These are phyloP conservation scores for Colletotrichum shisoi DNA, from an alignment of 2,329 filamentous ascomycete genomes.

Conservation along the genomic window DNA sequence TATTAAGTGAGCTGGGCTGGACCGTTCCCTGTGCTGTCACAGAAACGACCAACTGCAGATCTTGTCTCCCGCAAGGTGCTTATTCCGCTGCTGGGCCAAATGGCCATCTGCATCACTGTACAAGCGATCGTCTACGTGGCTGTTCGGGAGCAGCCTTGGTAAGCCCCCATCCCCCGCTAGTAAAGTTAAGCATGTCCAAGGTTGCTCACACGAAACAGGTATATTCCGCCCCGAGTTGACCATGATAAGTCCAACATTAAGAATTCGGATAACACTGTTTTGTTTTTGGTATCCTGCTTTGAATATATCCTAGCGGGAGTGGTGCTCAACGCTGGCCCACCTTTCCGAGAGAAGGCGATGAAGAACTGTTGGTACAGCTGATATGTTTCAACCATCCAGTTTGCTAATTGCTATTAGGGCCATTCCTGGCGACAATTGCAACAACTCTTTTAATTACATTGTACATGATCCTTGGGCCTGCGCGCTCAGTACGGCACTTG, in stretches of 20 bases:
- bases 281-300: slow-evolving; percentile 91
- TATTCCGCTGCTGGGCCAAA: slow-evolving; percentile 87
- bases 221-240: slow-evolving; percentile 79
- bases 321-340: slow-evolving; percentile 87
- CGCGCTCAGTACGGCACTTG: slow-evolving; percentile 70
- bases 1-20: slow-evolving; percentile 87
- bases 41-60: slow-evolving; percentile 88
- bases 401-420: slow-evolving; percentile 61
- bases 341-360: slow-evolving; percentile 81
- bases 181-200: background rate
- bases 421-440: slow-evolving; percentile 81
- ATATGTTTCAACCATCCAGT: slow-evolving; percentile 39
- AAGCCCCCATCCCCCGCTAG: slow-evolving; percentile 42
- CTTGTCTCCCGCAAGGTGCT: slow-evolving; percentile 93
- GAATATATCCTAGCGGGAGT: slow-evolving; percentile 93
- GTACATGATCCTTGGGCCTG: slow-evolving; percentile 83
- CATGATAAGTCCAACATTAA: slow-evolving; percentile 82
- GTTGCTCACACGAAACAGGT: slow-evolving; percentile 59
- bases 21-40: slow-evolving; percentile 76
- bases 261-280: slow-evolving; percentile 91
- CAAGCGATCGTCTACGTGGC: slow-evolving; percentile 77
- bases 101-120: slow-evolving; percentile 77
- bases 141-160: slow-evolving; percentile 83
- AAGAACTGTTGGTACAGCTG: slow-evolving; percentile 73
- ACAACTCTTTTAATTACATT: slow-evolving; percentile 71